Percentiles rank a stretch among this genome's conserved stretches.
These are phyloP conservation scores for Entomophthora muscae DNA, from an alignment of 371 early-diverging fungal species.

Conservation along the genomic window DNA sequence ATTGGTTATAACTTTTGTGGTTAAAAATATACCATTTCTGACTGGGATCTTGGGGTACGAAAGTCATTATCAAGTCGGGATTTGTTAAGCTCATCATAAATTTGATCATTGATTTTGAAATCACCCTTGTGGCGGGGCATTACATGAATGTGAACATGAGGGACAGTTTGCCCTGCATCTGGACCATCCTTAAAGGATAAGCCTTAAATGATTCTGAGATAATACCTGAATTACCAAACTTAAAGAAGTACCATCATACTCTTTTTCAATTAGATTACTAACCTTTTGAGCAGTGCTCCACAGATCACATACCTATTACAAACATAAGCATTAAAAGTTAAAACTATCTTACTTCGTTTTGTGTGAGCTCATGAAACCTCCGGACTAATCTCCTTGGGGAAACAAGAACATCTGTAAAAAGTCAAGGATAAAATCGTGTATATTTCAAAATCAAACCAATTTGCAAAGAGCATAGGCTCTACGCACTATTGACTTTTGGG, in stretches of 20 bases:
- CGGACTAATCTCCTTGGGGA: background rate
- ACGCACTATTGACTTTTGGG: slow-evolving; percentile 10
- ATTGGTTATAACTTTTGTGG: background rate
- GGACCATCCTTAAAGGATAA: slow-evolving; percentile 39
- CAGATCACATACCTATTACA: slow-evolving; percentile 4
- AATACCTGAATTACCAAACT: slow-evolving; percentile 4
- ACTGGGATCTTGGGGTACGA: background rate
- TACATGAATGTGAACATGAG: slow-evolving; percentile 88
- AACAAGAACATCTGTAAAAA: background rate
- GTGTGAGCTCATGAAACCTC: background rate
- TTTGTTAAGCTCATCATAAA: slow-evolving; percentile 53
- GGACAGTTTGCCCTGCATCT: slow-evolving; percentile 79
- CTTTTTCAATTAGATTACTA: background rate
- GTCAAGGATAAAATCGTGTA: background rate
- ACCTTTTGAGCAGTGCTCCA: background rate
- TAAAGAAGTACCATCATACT: background rate
- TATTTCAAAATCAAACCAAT: background rate
- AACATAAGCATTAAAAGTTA: background rate
- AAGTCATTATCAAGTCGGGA: slow-evolving; percentile 17
- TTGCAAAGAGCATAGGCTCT: background rate
- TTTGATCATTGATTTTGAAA: slow-evolving; percentile 70
- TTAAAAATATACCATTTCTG: background rate
- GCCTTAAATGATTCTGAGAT: background rate
- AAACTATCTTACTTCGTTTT: background rate
- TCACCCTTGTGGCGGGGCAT: slow-evolving; percentile 74